Conservation (phyloP, 75 land plant genomes). For the Chamaecyparis obtusa region DNA sequence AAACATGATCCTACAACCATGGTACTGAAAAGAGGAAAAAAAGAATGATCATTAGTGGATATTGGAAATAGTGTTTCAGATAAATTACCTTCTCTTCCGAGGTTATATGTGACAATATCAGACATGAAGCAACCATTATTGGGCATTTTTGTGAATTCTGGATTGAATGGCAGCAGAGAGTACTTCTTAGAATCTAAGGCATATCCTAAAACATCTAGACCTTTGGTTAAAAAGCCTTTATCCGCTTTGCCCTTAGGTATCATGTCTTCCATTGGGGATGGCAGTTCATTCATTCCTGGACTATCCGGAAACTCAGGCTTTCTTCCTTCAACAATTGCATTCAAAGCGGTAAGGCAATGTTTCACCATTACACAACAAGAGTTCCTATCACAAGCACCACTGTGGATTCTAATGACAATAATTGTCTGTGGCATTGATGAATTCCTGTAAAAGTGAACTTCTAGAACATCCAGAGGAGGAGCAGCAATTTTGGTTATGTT, state of each 20-base stretch:
- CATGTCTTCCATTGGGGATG: constrained; percentile 40
- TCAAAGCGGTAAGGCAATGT: constrained; percentile 23
- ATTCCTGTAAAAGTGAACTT: constrained; percentile 36
- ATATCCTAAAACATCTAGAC: constrained; percentile 39
- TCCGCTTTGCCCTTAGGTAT: constrained; percentile 40
- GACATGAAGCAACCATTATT: constrained; percentile 22
- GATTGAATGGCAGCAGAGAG: constrained; percentile 41
- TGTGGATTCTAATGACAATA: constrained; percentile 31
- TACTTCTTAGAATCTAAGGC: constrained; percentile 30
- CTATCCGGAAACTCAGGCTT: constrained; percentile 10
- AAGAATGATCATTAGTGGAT: neutral
- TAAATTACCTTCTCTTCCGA: constrained; percentile 37
- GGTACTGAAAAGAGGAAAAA: neutral
- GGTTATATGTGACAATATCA: constrained; percentile 25
- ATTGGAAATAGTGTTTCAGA: neutral
- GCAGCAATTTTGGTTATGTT: constrained; percentile 19
- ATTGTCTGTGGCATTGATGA: constrained; percentile 20
- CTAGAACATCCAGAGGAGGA: constrained; percentile 25
- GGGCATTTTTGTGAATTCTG: constrained; percentile 16
- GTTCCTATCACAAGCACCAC: constrained; percentile 36
- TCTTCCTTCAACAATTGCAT: constrained; percentile 34
- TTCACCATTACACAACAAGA: constrained; percentile 18
- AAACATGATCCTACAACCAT: neutral
- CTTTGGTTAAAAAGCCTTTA: constrained; percentile 40
- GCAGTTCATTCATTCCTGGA: constrained; percentile 18